Evolutionary conservation across 1,284 basidiomycete species (phyloP).

Genomic region (Cryptococcus sp.): DNA sequence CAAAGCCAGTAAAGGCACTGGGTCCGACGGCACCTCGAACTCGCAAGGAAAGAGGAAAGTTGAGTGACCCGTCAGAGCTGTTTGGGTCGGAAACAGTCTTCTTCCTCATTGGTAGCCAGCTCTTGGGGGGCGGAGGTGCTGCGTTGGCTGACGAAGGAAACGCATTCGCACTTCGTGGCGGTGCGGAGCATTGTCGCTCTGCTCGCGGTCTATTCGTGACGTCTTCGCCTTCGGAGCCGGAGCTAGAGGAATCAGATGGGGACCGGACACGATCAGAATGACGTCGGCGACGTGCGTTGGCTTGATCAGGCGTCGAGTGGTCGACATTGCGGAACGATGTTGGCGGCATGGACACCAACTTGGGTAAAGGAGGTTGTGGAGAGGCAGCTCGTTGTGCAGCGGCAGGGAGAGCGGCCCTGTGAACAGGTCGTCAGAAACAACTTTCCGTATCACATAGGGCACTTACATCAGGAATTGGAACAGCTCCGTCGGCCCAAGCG

Average conservation of each 20-base stretch:
- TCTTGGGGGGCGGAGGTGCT: slow-evolving; percentile 7
- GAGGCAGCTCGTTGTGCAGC: slow-evolving; percentile 13
- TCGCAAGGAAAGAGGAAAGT: slow-evolving; percentile 32
- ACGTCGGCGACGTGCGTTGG: slow-evolving; percentile 20
- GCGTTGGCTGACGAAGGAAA: slow-evolving; percentile 7
- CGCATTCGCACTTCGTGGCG: slow-evolving; percentile 11
- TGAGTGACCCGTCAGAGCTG: slow-evolving; percentile 11
- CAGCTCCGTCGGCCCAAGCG: slow-evolving; percentile 34
- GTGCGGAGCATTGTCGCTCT: slow-evolving; percentile 26
- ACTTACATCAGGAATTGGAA: slow-evolving; percentile 40
- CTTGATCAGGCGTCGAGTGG: slow-evolving; percentile 26
- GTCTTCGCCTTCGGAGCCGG: slow-evolving; percentile 33
- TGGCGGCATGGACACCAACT: slow-evolving; percentile 27
- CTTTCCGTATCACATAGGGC: background rate
- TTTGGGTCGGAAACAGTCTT: slow-evolving; percentile 36
- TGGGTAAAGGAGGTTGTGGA: slow-evolving; percentile 17
- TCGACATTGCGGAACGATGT: slow-evolving; percentile 18
- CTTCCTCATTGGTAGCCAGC: slow-evolving; percentile 23
- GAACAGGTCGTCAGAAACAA: background rate
- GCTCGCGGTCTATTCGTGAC: slow-evolving; percentile 5
- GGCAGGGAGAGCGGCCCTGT: slow-evolving; percentile 3
- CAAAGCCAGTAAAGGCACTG: slow-evolving; percentile 34
- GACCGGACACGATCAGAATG: slow-evolving; percentile 45
- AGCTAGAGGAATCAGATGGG: slow-evolving; percentile 41
- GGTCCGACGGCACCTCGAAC: slow-evolving; percentile 22